Base-by-base conservation (phyloP, 1,284 basidiomycete genomes). In the Moesziomyces aphidis region DNA sequence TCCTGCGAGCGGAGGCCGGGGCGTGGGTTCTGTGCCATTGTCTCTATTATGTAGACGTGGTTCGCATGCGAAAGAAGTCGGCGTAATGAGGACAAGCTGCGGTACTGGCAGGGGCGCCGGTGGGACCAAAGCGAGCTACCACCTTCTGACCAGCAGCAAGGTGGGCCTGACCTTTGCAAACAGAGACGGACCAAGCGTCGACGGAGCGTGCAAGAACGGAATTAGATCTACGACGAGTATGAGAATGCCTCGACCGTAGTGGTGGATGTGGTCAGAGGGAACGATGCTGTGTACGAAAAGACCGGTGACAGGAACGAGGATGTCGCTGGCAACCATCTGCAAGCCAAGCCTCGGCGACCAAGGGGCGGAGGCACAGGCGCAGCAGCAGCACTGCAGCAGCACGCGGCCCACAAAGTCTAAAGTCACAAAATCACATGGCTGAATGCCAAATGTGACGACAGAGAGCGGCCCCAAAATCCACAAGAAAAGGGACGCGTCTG, bases 1-100 rank as follows among this genome's bases (percentile, higher is more conserved):
- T 60, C 72, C 9, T 53, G 60, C 17, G 72, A 70, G 26, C 45
- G 71, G 36, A 60, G 31, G 21, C 44, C 21, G 21, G n/a, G 17
- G 7, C 21, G 44, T 15, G 39, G 39, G 17, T 42, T 17, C 39
- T 42, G 39, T 1, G 39, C 15, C 39, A 42, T 42, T 17, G 39
- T 6, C 15, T 19, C 17, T 4, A 2, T 42, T 42, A 10, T 13
- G 4, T 3, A 3, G 31, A 13, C 31, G 31, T 34, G 31, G 10
- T 11, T 11, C 13, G 31, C 31, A 34, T 11, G 31, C 31, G 31
- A 13, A 1, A 4, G 42, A 13, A 39, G 13, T 17, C 24, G 23
- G 8, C n/a, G 23, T 45, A 3, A 42, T 22, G 51, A 23, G 28
- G 11, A n/a, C 9, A 4, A n/a, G 51, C 28, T 8, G 21, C 11